phyloP scores from a whole-genome alignment of 176 grass and related monocot species.

The Avena sativa region DNA sequence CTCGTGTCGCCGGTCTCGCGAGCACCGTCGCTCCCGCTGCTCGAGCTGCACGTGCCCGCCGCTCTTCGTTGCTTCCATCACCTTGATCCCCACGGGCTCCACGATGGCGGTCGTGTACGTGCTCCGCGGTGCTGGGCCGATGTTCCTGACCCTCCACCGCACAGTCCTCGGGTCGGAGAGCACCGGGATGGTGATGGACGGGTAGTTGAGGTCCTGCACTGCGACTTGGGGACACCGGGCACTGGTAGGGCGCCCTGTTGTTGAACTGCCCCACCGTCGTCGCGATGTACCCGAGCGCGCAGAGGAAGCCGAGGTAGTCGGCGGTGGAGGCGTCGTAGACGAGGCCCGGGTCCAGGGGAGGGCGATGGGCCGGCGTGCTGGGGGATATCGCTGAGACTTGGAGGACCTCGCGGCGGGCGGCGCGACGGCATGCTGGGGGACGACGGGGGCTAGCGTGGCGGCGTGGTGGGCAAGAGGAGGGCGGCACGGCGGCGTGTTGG shows the following conservation, averaged over 20 bases:
- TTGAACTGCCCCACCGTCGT: slow-evolving; percentile 41
- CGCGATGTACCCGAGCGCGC: slow-evolving; percentile 63
- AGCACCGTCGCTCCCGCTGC: too few species aligned
- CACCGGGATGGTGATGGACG: slow-evolving; percentile 51
- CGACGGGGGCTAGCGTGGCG: too few species aligned
- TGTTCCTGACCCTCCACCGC: slow-evolving; percentile 58
- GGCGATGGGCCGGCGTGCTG: too few species aligned
- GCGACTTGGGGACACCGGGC: slow-evolving; percentile 25
- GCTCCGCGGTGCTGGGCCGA: slow-evolving; percentile 25
- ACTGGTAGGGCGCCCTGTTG: slow-evolving; percentile 40
- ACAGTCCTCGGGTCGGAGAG: slow-evolving; percentile 26
- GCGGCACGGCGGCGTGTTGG: too few species aligned
- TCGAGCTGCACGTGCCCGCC: too few species aligned
- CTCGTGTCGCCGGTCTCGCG: too few species aligned
- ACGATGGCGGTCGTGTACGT: slow-evolving; percentile 57
- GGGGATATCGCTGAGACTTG: too few species aligned
- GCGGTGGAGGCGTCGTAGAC: slow-evolving; percentile 58
- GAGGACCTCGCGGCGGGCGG: too few species aligned
- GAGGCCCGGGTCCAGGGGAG: slow-evolving; percentile 65
- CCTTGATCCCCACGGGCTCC: slow-evolving; percentile 57
- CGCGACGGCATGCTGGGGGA: too few species aligned
- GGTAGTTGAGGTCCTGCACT: slow-evolving; percentile 74
- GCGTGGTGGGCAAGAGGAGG: too few species aligned
- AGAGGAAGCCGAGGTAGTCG: slow-evolving; percentile 83
- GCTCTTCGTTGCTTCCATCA: slow-evolving; percentile 26